Percentiles rank a stretch among this genome's conserved stretches.
These are phyloP conservation scores for Amylostereum areolatum DNA, from an alignment of 1,284 basidiomycete species.

Conservation along the genomic window DNA sequence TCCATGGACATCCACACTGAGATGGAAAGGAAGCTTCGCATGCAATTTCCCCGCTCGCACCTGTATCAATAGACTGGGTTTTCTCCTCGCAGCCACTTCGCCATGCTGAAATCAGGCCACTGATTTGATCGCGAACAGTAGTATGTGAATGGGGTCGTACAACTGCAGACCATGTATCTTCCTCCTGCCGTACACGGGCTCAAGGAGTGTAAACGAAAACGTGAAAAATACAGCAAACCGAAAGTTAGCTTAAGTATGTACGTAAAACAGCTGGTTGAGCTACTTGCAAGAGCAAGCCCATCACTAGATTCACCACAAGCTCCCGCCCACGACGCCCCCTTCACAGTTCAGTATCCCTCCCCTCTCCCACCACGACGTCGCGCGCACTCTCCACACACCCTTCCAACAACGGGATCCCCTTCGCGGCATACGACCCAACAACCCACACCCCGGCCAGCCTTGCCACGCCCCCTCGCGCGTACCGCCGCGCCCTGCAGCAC, in stretches of 20 bases:
- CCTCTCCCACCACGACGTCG: slow-evolving; percentile 37
- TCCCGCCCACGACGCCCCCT: slow-evolving; percentile 13
- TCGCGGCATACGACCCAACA: slow-evolving; percentile 51
- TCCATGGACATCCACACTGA: slow-evolving; percentile 61
- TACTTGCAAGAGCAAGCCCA: no score
- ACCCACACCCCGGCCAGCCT: slow-evolving; percentile 48
- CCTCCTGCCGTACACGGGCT: no score
- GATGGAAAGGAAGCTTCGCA: slow-evolving; percentile 64
- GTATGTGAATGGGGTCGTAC: no score
- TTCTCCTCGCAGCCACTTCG: no score
- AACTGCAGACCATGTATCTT: no score
- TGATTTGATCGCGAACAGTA: no score
- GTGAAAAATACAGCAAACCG: no score
- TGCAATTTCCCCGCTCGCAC: slow-evolving; percentile 25
- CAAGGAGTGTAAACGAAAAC: no score
- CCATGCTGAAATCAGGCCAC: no score
- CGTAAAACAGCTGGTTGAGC: no score
- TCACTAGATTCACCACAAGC: slow-evolving; percentile 7
- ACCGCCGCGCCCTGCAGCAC: slow-evolving; percentile 43
- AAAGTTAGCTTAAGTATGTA: no score
- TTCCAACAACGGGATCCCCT: slow-evolving; percentile 59
- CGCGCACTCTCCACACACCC: slow-evolving; percentile 59
- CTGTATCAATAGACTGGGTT: no score
- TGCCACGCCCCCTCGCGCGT: slow-evolving; percentile 11
- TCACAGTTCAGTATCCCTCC: slow-evolving; percentile 30